phyloP scores from a whole-genome alignment of 495 filamentous ascomycete species.

The Cercophora scortea region DNA sequence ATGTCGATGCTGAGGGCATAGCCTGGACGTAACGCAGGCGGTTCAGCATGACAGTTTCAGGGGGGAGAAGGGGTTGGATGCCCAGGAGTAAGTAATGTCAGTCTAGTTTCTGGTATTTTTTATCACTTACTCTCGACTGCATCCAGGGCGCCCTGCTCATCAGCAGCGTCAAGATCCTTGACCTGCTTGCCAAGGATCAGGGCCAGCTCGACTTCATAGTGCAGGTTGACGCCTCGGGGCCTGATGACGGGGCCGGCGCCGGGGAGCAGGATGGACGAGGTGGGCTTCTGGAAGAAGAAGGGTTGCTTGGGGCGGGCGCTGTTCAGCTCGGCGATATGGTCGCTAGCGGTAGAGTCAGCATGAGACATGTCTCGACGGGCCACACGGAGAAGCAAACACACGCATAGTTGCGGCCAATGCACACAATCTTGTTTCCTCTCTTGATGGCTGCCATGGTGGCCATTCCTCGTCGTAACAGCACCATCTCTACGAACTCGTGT shows the following conservation, averaged over 20 bases:
- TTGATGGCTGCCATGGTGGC: conserved; percentile 52
- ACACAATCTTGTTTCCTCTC: conserved; percentile 82
- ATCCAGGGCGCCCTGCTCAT: conserved; percentile 55
- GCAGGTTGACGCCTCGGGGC: conserved; percentile 72
- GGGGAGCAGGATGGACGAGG: conserved; percentile 72
- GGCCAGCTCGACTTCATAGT: conserved; percentile 94
- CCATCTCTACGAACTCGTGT: neutral
- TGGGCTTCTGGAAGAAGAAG: conserved; percentile 98
- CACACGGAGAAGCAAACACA: conserved; percentile 36
- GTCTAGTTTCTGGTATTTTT: neutral
- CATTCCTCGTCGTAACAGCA: conserved; percentile 33
- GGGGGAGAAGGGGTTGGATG: too few species aligned
- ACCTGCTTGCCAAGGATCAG: conserved; percentile 75
- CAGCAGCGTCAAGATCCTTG: conserved; percentile 61
- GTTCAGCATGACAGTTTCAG: neutral
- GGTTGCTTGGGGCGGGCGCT: conserved; percentile 79
- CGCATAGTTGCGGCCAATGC: conserved; percentile 98
- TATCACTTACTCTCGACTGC: conserved; percentile 45
- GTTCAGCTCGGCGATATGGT: conserved; percentile 90
- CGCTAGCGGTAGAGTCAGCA: conserved; percentile 44
- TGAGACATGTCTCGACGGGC: neutral
- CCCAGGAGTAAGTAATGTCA: neutral
- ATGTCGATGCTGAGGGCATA: conserved; percentile 88
- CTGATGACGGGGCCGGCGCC: conserved; percentile 72
- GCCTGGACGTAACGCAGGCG: conserved; percentile 32